Conservation (phyloP, 2,329 filamentous ascomycete genomes). For the Dothistroma septosporum region DNA sequence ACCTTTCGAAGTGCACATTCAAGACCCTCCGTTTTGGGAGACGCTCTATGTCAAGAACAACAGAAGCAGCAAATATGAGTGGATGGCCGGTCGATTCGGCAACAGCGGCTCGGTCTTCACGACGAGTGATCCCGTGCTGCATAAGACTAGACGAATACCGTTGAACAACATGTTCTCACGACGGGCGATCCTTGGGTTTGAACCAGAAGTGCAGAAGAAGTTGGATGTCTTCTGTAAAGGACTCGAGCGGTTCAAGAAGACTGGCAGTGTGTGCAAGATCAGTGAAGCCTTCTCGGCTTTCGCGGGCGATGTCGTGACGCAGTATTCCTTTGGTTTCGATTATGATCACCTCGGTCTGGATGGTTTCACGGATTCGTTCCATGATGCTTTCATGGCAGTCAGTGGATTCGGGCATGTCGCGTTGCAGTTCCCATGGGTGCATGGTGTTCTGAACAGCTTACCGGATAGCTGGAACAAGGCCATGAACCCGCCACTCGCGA, state of each 20-base stretch:
- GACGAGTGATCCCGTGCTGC: slow-evolving; percentile 13
- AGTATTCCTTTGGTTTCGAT: slow-evolving; percentile 19
- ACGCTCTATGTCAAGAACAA: slow-evolving; percentile 27
- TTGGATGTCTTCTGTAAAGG: slow-evolving; percentile 13
- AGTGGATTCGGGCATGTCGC: slow-evolving; percentile 17
- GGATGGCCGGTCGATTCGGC: slow-evolving; percentile 17
- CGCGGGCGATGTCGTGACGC: slow-evolving; percentile 20
- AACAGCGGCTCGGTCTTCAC: slow-evolving; percentile 18
- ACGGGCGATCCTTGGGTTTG: slow-evolving; percentile 17
- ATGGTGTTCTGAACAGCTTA: slow-evolving; percentile 13
- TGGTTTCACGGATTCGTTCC: slow-evolving; percentile 19
- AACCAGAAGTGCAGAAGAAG: slow-evolving; percentile 16
- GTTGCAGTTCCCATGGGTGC: slow-evolving; percentile 20
- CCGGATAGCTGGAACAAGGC: slow-evolving; percentile 19
- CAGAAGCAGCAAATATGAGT: slow-evolving; percentile 15
- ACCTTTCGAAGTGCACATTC: slow-evolving; percentile 42
- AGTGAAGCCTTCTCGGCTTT: slow-evolving; percentile 16
- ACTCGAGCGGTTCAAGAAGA: slow-evolving; percentile 14
- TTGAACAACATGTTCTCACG: slow-evolving; percentile 22
- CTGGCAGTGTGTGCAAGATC: slow-evolving; percentile 16
- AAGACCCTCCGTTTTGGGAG: slow-evolving; percentile 33
- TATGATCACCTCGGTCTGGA: slow-evolving; percentile 18
- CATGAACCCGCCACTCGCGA: slow-evolving; percentile 16
- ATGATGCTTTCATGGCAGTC: slow-evolving; percentile 18
- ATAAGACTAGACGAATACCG: slow-evolving; percentile 14